phyloP scores from a whole-genome alignment of 345 rosid genomes.

The Trapa incisa region DNA sequence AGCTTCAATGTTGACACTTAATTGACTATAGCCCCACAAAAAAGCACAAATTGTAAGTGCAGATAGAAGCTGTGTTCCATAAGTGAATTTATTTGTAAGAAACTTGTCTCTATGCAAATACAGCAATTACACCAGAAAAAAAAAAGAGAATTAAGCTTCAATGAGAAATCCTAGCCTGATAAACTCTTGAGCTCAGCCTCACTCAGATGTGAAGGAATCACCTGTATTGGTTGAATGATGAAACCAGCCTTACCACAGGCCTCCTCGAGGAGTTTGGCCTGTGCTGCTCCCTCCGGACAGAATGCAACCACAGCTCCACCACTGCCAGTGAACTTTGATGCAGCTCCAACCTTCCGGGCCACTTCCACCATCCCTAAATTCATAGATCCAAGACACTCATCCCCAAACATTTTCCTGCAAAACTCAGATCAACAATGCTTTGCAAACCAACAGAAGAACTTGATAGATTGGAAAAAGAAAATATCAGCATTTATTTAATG shows the following conservation, averaged over 20 bases:
- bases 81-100: background rate
- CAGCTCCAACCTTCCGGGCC: constrained; percentile 65
- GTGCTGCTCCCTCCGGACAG: constrained; percentile 61
- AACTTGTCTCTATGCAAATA: background rate
- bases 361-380: constrained; percentile 90
- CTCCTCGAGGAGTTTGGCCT: constrained; percentile 54
- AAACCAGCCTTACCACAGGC: constrained; percentile 66
- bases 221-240: constrained; percentile 39
- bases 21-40: no score
- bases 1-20: no score
- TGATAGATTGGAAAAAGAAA: background rate
- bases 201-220: constrained; percentile 38
- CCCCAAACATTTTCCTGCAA: constrained; percentile 75
- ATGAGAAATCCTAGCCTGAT: constrained; percentile 5
- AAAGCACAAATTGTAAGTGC: no score
- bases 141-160: background rate
- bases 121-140: background rate
- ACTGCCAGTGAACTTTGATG: constrained; percentile 85
- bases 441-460: background rate
- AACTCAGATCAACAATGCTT: background rate
- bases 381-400: constrained; percentile 54
- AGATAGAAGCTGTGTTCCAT: background rate
- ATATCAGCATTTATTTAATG: background rate
- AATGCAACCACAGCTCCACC: constrained; percentile 89
- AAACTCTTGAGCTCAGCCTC: constrained; percentile 32